phyloP scores from a whole-genome alignment of 371 early-diverging fungal genomes.

The Parasitella parasitica region DNA sequence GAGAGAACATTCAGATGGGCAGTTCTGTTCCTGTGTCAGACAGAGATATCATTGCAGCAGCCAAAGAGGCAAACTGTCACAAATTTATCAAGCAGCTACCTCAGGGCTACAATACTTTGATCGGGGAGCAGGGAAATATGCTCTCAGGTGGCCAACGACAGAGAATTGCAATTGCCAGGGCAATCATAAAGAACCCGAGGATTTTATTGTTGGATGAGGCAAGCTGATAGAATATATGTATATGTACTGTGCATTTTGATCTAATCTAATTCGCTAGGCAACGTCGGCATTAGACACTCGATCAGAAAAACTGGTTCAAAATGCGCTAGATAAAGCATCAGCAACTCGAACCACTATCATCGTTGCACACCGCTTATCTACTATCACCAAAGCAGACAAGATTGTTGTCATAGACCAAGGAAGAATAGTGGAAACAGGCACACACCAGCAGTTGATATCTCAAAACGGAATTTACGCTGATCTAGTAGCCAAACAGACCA shows the following conservation, averaged over 20 bases:
- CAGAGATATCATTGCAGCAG: slow-evolving; percentile 59
- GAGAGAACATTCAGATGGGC: slow-evolving; percentile 72
- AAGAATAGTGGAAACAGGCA: slow-evolving; percentile 63
- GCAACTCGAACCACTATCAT: slow-evolving; percentile 80
- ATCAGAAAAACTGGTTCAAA: slow-evolving; percentile 80
- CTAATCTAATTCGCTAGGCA: slow-evolving; percentile 46
- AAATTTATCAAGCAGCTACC: slow-evolving; percentile 68
- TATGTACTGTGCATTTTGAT: neutral
- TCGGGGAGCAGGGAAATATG: slow-evolving; percentile 48
- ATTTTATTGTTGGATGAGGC: slow-evolving; percentile 75
- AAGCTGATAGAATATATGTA: slow-evolving; percentile 12
- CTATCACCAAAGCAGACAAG: slow-evolving; percentile 69
- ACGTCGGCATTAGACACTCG: slow-evolving; percentile 75
- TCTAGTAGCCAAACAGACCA: slow-evolving; percentile 44
- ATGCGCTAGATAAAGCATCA: slow-evolving; percentile 69
- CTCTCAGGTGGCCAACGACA: slow-evolving; percentile 90
- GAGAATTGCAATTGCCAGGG: slow-evolving; percentile 72
- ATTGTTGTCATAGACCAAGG: slow-evolving; percentile 77
- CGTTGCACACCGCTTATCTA: slow-evolving; percentile 84
- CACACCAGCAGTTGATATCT: slow-evolving; percentile 53
- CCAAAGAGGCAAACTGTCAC: slow-evolving; percentile 67
- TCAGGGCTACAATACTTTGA: slow-evolving; percentile 67
- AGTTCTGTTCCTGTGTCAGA: slow-evolving; percentile 41
- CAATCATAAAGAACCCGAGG: slow-evolving; percentile 64
- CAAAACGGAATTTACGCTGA: slow-evolving; percentile 42